A percentile compares a stretch with the other conserved stretches of the same genome.
Conservation (phyloP, 441 rosid species). For the Pelargonium myrrhifolium region DNA sequence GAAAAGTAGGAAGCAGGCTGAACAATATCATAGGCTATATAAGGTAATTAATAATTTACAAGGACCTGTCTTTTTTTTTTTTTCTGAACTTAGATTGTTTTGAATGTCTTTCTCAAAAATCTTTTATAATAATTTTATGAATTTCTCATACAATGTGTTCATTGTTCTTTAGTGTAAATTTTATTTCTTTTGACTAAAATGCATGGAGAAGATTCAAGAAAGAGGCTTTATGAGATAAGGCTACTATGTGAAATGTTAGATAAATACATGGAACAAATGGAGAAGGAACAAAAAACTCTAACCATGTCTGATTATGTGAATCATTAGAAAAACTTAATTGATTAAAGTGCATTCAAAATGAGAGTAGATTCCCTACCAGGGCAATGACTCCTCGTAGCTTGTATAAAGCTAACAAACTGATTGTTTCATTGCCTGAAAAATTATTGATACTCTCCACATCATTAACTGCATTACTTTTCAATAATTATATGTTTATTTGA, state of each 20-base stretch:
- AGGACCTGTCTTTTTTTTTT: not conserved
- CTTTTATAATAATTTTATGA: too few relatives aligned
- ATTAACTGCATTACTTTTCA: too few relatives aligned
- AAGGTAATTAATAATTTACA: slow-evolving; percentile 41
- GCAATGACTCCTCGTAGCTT: too few relatives aligned
- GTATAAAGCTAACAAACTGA: too few relatives aligned
- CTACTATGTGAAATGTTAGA: not conserved
- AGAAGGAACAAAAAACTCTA: not conserved
- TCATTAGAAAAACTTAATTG: not conserved
- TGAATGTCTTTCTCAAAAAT: not conserved
- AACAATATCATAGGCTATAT: slow-evolving; percentile 84
- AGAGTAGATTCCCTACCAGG: not conserved
- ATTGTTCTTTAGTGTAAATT: too few relatives aligned
- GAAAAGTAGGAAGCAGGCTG: slow-evolving; percentile 98
- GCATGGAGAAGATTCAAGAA: not conserved
- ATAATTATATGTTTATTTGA: not conserved
- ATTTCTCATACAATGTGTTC: too few relatives aligned
- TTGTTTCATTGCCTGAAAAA: too few relatives aligned
- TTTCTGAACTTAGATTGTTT: not conserved
- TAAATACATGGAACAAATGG: not conserved
- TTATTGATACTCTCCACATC: too few relatives aligned
- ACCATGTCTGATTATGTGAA: not conserved
- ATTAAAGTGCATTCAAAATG: not conserved
- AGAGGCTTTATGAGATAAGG: not conserved
- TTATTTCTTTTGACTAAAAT: not conserved